Base-by-base conservation (phyloP, 2,329 filamentous ascomycete genomes). In the Microcyclosporella mali region DNA sequence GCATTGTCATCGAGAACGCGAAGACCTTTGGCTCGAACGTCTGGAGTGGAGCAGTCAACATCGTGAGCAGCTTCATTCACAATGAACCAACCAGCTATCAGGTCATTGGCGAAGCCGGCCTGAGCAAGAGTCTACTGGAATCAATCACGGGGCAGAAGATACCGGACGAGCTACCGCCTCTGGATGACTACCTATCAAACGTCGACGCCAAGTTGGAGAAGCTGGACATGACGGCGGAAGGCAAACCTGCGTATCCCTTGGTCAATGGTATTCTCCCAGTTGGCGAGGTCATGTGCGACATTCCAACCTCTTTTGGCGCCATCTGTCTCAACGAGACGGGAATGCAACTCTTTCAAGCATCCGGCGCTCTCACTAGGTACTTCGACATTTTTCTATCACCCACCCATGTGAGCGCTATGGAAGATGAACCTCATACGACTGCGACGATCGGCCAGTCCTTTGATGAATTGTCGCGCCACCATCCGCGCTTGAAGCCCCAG, bases 71-170 rank as follows among this genome's bases (percentile, higher is more conserved):
- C 56, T 98, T 98, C 65, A 94, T 99, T 57, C 94, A 99, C 67
- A 95, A 97, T 60, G 92, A 98, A 59, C 92, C 92, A 0, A 98
- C 92, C 1, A 98, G 92, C 64, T 98, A 95, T 63, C 84, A 88
- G 19, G 88, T 95, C 17, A 92, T 99, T 52, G 88, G 87, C 11
- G 92, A 99, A 67, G 90, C 92, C 38, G 88, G 88, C 16, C 76
- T 98, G 55, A 89, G 92, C 57, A 84, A 84, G 61, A 86, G 82
- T 39, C 84, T 95, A 45, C 73, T 99, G 11, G 83, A 90, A 63
- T 81, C 89, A 3, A 78, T 97, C 41, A 94, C 75, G 37, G 52
- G 46, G 10, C 33, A 53, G 33, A 45, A 53, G 28, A 40, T 63
- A 9, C 55, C 48, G 8, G 42, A 47, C 17, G 50, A 56, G 17